Evolutionary conservation across 139 green algal species (phyloP).

Genomic region (Astrephomene gubernaculifera): DNA sequence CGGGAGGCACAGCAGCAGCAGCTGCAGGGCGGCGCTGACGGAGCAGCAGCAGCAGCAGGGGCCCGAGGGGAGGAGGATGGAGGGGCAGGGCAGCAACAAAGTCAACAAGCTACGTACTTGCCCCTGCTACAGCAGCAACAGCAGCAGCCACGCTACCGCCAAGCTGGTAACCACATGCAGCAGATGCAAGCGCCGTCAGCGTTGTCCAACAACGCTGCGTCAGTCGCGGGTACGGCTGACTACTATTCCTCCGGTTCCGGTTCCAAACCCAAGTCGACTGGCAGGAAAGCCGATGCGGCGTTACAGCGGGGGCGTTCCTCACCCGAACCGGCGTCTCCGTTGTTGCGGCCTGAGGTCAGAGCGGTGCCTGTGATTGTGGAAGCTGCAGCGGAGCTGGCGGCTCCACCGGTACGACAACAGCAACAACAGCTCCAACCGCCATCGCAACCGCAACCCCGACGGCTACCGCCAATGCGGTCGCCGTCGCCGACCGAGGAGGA

Average conservation of each 20-base stretch:
- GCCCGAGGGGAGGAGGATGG: neutral
- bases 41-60: neutral
- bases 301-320: neutral
- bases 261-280: neutral
- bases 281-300: neutral
- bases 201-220: neutral
- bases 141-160: neutral
- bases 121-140: neutral
- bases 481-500: neutral
- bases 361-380: neutral
- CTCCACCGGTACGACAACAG: neutral
- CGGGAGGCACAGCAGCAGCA: too few species aligned
- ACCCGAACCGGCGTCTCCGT: neutral
- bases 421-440: neutral
- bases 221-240: too few species aligned
- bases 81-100: neutral
- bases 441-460: neutral
- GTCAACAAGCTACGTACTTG: neutral
- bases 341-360: slow-evolving; percentile 6
- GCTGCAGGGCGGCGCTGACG: neutral
- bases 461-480: neutral
- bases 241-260: neutral
- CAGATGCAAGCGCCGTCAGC: neutral
- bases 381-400: neutral
- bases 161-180: neutral